These are phyloP conservation scores for Scutellaria galericulata DNA, from an alignment of 257 asterid genomes.

Conservation along the genomic window DNA sequence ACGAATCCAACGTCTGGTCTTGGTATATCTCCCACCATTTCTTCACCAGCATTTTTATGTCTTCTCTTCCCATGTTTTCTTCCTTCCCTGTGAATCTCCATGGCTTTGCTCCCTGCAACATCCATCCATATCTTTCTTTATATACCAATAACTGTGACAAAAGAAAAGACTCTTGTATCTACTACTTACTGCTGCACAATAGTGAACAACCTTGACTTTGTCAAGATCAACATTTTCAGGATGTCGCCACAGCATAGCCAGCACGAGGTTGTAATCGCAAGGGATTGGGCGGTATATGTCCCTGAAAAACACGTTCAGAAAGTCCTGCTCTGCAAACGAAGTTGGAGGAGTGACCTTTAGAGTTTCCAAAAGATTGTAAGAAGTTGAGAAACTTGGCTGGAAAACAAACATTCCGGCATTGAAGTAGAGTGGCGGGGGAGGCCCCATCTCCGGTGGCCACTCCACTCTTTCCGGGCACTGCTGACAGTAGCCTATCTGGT, in stretches of 20 bases:
- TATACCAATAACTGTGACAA: no score
- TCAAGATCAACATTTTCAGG: slow-evolving; percentile 56
- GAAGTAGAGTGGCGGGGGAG: slow-evolving; percentile 49
- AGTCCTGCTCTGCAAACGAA: slow-evolving; percentile 67
- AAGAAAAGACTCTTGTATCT: no score
- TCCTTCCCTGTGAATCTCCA: slow-evolving; percentile 61
- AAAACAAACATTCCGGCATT: slow-evolving; percentile 60
- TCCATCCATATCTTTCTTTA: no score
- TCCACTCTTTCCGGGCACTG: slow-evolving; percentile 51
- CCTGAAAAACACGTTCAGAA: slow-evolving; percentile 55
- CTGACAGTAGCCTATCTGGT: slow-evolving; percentile 47
- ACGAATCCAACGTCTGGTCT: slow-evolving; percentile 25
- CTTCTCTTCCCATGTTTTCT: slow-evolving; percentile 56
- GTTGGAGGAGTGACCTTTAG: slow-evolving; percentile 49
- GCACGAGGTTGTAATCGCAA: slow-evolving; percentile 46
- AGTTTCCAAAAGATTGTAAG: slow-evolving; percentile 32
- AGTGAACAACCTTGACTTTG: slow-evolving; percentile 58
- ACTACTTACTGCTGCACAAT: slow-evolving; percentile 57
- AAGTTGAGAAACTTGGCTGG: slow-evolving; percentile 47
- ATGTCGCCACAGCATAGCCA: slow-evolving; percentile 66
- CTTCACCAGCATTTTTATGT: slow-evolving; percentile 51
- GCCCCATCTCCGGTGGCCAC: slow-evolving; percentile 52
- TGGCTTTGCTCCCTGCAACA: slow-evolving; percentile 51
- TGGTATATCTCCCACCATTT: slow-evolving; percentile 60
- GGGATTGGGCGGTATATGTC: slow-evolving; percentile 50